These are phyloP conservation scores for Tilletia walkeri DNA, from an alignment of 1,284 basidiomycete genomes.

Conservation along the genomic window DNA sequence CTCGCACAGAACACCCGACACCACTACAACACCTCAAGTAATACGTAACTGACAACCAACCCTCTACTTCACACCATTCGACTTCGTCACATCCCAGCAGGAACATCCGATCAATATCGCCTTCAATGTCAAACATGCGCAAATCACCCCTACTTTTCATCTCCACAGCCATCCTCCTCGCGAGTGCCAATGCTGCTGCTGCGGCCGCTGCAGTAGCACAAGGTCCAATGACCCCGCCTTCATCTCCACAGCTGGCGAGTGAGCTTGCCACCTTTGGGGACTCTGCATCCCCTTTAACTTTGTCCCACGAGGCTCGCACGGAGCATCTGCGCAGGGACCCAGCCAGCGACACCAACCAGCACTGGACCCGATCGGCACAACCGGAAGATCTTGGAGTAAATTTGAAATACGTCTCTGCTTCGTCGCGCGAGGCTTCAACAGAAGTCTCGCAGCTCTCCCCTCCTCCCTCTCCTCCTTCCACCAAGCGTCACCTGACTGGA, in stretches of 20 bases:
- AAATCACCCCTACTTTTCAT: not conserved
- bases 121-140: constrained; percentile 1
- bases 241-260: not conserved
- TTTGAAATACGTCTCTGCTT: not conserved
- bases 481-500: not conserved
- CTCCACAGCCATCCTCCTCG: not conserved
- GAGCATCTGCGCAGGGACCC: not conserved
- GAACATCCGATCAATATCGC: not conserved
- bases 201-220: not conserved
- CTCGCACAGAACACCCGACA: no score
- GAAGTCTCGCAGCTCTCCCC: not conserved
- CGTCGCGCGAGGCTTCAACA: not conserved
- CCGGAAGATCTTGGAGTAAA: not conserved
- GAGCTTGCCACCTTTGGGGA: constrained; percentile 1
- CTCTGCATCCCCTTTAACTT: not conserved
- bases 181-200: not conserved
- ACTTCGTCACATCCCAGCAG: no score
- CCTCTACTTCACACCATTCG: no score
- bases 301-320: not conserved
- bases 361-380: not conserved
- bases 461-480: not conserved
- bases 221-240: not conserved
- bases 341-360: not conserved
- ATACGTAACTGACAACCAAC: no score
- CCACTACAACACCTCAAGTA: no score